A percentile compares a stretch with the other conserved stretches of the same genome.
phyloP scores from a whole-genome alignment of 192 early-diverging fungal species.

The Backusella parvicylindrica region DNA sequence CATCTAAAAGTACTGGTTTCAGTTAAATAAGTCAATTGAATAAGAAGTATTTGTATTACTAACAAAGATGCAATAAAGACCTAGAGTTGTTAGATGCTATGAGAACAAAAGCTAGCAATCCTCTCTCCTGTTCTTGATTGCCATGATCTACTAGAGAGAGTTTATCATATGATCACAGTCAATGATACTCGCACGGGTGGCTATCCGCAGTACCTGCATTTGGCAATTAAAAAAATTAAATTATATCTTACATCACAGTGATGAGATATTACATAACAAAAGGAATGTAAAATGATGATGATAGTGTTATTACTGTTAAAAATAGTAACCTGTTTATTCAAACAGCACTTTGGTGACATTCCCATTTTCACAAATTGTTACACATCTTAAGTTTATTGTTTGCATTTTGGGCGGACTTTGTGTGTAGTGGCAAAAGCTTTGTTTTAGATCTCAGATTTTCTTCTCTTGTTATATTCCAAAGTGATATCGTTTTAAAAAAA shows the following conservation, averaged over 20 bases:
- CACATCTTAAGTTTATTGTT: background rate
- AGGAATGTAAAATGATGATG: slow-evolving; percentile 1
- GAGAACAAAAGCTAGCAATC: background rate
- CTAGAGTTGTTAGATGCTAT: background rate
- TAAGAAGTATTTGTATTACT: background rate
- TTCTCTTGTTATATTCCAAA: background rate
- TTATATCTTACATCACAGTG: background rate
- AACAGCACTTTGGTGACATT: background rate
- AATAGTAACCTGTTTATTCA: background rate
- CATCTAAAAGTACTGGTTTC: background rate
- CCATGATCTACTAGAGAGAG: background rate
- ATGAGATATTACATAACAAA: background rate
- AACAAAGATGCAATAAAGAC: background rate
- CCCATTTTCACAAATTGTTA: background rate
- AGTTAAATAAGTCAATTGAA: background rate
- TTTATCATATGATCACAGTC: background rate
- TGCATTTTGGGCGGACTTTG: background rate
- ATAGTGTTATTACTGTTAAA: background rate
- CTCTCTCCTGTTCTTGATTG: background rate
- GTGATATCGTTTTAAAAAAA: background rate
- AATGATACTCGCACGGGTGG: background rate
- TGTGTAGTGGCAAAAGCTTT: background rate
- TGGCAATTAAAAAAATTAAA: background rate
- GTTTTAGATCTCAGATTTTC: background rate
- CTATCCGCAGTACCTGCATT: background rate